phyloP scores from a whole-genome alignment of 2,329 filamentous ascomycete species.

The Ophiostoma fasciatum region DNA sequence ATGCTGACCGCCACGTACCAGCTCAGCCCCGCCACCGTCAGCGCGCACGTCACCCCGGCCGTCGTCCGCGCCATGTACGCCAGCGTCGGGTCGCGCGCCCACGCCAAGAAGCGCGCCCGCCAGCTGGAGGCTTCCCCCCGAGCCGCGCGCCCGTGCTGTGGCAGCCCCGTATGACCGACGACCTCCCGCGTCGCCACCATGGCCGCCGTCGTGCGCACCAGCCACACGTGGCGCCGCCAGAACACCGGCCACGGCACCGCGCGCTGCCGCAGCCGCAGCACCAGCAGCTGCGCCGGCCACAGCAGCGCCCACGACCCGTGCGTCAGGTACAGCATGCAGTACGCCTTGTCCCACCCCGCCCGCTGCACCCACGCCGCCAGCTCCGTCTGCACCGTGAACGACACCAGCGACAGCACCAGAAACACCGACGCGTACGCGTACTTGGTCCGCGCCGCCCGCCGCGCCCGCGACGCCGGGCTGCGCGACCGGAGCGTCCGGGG shows the following conservation, averaged over 20 bases:
- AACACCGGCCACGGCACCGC: conserved; percentile 69
- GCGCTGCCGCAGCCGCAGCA: conserved; percentile 67
- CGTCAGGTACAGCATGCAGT: conserved; percentile 97
- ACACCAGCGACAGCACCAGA: conserved; percentile 64
- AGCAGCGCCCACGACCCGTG: conserved; percentile 87
- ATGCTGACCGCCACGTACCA: conserved; percentile 94
- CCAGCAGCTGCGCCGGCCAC: conserved; percentile 70
- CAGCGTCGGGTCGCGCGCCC: conserved; percentile 17
- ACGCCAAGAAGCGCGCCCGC: background rate
- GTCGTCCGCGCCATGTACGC: conserved; percentile 70
- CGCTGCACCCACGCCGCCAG: conserved; percentile 91
- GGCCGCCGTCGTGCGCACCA: conserved; percentile 42
- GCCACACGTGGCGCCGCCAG: conserved; percentile 51
- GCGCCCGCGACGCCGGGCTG: conserved; percentile 51
- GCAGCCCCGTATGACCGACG: conserved; percentile 23
- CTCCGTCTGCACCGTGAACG: conserved; percentile 90
- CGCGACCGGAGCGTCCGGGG: conserved; percentile 58
- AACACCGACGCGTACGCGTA: conserved; percentile 83
- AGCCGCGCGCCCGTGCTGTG: background rate
- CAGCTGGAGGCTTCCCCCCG: background rate
- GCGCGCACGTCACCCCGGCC: conserved; percentile 64
- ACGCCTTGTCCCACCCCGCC: conserved; percentile 94
- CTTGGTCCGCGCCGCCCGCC: conserved; percentile 52
- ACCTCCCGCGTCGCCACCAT: conserved; percentile 78
- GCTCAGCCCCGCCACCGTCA: conserved; percentile 80